A percentile compares a stretch with the other conserved stretches of the same genome.
Conservation (phyloP, 1,139 yeast species). For the Scheffersomyces cryptocercus region DNA sequence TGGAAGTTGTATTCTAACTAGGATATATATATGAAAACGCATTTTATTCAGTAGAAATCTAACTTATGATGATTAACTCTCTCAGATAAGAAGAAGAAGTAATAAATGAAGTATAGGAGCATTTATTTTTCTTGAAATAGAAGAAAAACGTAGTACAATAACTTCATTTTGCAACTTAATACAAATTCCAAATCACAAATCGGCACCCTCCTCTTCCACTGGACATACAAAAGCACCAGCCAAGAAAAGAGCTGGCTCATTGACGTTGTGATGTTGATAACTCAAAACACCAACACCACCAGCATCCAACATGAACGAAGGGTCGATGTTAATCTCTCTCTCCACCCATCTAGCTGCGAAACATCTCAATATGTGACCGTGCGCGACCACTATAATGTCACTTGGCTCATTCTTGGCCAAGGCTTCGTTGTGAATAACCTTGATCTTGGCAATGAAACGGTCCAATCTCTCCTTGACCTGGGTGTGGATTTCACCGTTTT, state of each 20-base stretch:
- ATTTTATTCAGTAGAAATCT: neutral
- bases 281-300: slow-evolving; percentile 94
- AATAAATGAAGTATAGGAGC: too few species aligned
- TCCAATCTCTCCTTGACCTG: slow-evolving; percentile 75
- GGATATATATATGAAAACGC: too few species aligned
- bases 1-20: too few species aligned
- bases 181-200: neutral
- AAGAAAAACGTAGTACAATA: too few species aligned
- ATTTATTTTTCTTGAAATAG: too few species aligned
- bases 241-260: slow-evolving; percentile 82
- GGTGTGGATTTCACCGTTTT: slow-evolving; percentile 72
- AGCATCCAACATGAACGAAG: slow-evolving; percentile 83
- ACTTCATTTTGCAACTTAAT: neutral
- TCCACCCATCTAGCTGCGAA: slow-evolving; percentile 88
- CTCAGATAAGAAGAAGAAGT: too few species aligned
- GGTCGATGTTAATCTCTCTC: slow-evolving; percentile 59
- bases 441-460: slow-evolving; percentile 61
- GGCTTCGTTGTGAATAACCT: slow-evolving; percentile 61
- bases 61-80: too few species aligned
- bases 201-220: slow-evolving; percentile 43
- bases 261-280: slow-evolving; percentile 79
- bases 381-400: slow-evolving; percentile 84
- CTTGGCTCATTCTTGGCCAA: slow-evolving; percentile 54
- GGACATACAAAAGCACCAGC: slow-evolving; percentile 82
- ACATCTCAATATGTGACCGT: slow-evolving; percentile 89